These are phyloP conservation scores for Huntiella omanensis DNA, from an alignment of 2,329 filamentous ascomycete genomes.

Conservation along the genomic window DNA sequence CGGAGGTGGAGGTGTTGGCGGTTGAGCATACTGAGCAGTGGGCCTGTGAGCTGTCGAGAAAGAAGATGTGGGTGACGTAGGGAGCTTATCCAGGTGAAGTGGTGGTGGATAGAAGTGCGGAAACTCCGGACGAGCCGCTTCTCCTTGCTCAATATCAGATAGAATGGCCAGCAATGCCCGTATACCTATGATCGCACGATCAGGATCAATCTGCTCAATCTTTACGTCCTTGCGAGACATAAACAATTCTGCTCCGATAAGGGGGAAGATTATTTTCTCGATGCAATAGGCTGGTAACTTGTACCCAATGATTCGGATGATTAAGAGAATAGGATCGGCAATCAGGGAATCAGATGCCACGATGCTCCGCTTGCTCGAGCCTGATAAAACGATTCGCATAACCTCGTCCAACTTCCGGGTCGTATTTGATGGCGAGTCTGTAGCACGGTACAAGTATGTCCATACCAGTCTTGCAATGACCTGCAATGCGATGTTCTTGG, in stretches of 20 bases:
- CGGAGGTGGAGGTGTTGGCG: constrained; percentile 16
- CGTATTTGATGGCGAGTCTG: constrained; percentile 48
- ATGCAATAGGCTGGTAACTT: constrained; percentile 91
- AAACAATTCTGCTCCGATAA: constrained; percentile 87
- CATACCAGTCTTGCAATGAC: constrained; percentile 80
- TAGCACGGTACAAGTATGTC: constrained; percentile 80
- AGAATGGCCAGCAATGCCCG: constrained; percentile 85
- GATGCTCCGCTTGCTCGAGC: constrained; percentile 53
- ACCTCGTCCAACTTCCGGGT: constrained; percentile 78
- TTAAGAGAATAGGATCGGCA: constrained; percentile 76
- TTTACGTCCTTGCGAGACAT: constrained; percentile 55
- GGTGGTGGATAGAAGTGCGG: constrained; percentile 38
- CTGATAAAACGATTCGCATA: constrained; percentile 63
- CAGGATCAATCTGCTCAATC: constrained; percentile 85
- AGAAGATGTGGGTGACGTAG: constrained; percentile 31
- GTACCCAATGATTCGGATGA: constrained; percentile 86
- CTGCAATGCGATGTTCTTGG: constrained; percentile 64
- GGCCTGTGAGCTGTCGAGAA: neutral
- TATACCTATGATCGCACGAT: constrained; percentile 94
- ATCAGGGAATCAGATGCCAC: constrained; percentile 69
- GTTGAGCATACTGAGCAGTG: constrained; percentile 13
- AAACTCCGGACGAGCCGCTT: constrained; percentile 62
- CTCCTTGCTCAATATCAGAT: constrained; percentile 73
- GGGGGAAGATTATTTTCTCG: constrained; percentile 75
- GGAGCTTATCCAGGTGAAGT: constrained; percentile 23